These are phyloP conservation scores for Carpinus viminea DNA, from an alignment of 306 rosid genomes.

Conservation along the genomic window DNA sequence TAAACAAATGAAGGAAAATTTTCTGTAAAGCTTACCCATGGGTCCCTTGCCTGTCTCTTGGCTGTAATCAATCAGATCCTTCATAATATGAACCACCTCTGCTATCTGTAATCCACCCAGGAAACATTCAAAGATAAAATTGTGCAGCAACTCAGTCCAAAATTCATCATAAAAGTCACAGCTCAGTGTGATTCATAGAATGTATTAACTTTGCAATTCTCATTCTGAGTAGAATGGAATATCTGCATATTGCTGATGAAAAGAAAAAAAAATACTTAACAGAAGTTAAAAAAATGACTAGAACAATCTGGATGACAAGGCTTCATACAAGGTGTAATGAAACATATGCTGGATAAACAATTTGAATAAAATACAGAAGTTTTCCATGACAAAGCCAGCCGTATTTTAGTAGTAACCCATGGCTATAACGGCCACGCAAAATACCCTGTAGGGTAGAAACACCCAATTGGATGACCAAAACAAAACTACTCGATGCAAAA, in stretches of 20 bases:
- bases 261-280: neutral
- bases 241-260: neutral
- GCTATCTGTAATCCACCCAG: constrained; percentile 64
- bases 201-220: neutral
- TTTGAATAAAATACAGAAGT: neutral
- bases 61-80: constrained; percentile 96
- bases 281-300: neutral
- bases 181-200: neutral
- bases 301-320: neutral
- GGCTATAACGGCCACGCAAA: neutral
- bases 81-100: constrained; percentile 97
- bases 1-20: neutral
- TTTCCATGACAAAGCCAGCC: neutral
- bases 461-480: neutral
- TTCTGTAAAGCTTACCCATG: constrained; percentile 63
- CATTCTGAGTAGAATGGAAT: neutral
- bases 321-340: neutral
- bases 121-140: constrained; percentile 2
- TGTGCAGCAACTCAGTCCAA: neutral
- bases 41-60: constrained; percentile 84
- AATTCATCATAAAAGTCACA: constrained; percentile 12
- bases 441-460: neutral
- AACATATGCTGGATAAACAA: neutral
- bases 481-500: neutral
- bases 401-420: neutral